Percentiles rank a stretch among this genome's conserved stretches.
phyloP scores from a whole-genome alignment of 106 monocot species.

The Allium sativum region DNA sequence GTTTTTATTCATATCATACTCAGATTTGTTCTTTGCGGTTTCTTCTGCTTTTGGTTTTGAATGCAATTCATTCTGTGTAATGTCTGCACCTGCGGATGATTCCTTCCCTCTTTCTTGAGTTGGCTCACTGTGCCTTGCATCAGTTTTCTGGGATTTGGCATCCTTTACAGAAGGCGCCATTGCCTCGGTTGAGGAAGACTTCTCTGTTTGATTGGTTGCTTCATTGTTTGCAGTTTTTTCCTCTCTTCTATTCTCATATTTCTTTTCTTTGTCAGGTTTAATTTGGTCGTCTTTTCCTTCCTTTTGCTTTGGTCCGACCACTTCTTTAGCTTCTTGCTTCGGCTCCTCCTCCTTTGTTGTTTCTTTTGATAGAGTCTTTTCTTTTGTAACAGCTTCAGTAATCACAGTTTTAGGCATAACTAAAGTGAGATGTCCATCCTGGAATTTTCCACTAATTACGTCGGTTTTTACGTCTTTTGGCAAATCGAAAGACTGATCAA shows the following conservation, averaged over 20 bases:
- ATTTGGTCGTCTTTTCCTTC: neutral
- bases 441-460: slow-evolving; percentile 11
- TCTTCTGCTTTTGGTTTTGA: neutral
- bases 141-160: too few relatives aligned
- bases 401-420: slow-evolving; percentile 7
- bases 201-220: neutral
- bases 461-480: slow-evolving; percentile 10
- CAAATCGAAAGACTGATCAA: slow-evolving; percentile 1
- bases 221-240: neutral
- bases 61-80: neutral
- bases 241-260: neutral
- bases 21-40: neutral
- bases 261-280: too few relatives aligned
- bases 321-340: neutral
- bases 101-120: too few relatives aligned
- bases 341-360: neutral
- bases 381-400: too few relatives aligned
- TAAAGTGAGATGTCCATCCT: slow-evolving; percentile 10
- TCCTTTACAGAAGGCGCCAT: too few relatives aligned
- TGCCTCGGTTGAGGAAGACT: neutral
- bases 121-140: too few relatives aligned
- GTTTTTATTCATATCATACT: neutral
- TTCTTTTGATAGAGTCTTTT: neutral
- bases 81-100: too few relatives aligned
- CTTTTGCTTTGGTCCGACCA: neutral